Conservation (phyloP, 192 early-diverging fungal genomes). For the Phlyctochytrium arcticum region DNA sequence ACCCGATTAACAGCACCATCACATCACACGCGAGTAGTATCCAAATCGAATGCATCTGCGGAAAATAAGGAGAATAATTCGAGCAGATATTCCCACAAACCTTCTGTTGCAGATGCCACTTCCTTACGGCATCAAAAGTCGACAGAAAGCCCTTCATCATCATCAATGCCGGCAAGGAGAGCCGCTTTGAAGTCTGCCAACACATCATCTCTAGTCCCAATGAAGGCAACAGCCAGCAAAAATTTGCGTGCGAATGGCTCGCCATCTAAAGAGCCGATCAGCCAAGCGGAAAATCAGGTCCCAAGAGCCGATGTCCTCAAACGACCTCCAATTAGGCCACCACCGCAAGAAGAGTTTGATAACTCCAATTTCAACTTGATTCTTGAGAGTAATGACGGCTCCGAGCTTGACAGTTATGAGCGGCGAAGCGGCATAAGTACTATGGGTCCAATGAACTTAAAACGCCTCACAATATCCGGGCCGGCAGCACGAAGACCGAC, state of each 20-base stretch:
- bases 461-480: too few relatives aligned
- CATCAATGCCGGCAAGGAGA: not conserved
- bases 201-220: not conserved
- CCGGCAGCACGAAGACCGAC: too few relatives aligned
- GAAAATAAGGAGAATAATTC: too few relatives aligned
- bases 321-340: too few relatives aligned
- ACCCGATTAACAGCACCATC: not conserved
- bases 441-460: too few relatives aligned
- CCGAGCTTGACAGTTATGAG: not conserved
- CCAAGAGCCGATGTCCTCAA: not conserved
- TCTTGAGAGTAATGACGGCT: not conserved
- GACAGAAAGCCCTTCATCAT: not conserved
- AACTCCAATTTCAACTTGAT: not conserved
- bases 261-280: not conserved
- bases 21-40: not conserved
- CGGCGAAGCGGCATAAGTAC: not conserved
- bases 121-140: not conserved
- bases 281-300: slow-evolving; percentile 2
- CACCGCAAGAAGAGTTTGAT: not conserved
- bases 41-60: not conserved
- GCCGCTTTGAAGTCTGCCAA: not conserved
- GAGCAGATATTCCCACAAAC: too few relatives aligned
- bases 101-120: not conserved
- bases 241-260: not conserved
- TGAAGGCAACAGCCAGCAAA: not conserved